phyloP scores from a whole-genome alignment of 768 basidiomycete genomes.

The Infundibulicybe gibba region DNA sequence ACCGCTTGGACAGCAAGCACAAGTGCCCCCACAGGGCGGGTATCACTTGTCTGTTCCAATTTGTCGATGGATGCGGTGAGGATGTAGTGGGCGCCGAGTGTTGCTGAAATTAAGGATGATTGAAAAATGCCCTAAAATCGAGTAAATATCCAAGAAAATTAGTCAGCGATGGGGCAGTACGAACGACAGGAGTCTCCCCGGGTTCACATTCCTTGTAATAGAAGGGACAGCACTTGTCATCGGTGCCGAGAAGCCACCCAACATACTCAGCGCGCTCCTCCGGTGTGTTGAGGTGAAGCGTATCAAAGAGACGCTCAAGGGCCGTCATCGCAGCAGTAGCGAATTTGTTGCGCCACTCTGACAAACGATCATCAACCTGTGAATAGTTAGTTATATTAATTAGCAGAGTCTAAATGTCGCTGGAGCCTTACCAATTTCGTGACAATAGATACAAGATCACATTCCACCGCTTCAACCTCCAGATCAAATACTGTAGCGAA shows the following conservation, averaged over 20 bases:
- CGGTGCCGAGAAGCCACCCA: not conserved
- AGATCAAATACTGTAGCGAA: no score
- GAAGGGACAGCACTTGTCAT: not conserved
- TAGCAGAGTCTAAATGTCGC: no score
- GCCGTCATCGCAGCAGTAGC: not conserved
- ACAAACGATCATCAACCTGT: not conserved
- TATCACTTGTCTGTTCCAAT: not conserved
- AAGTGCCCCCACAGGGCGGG: not conserved
- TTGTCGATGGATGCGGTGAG: not conserved
- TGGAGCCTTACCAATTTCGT: no score
- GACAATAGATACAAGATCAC: no score
- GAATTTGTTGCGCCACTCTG: slow-evolving; percentile 1
- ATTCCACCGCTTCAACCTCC: no score
- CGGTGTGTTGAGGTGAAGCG: not conserved
- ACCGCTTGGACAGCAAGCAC: not conserved
- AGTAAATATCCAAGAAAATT: not conserved
- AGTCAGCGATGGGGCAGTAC: not conserved
- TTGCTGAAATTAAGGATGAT: not conserved
- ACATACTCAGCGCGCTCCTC: not conserved
- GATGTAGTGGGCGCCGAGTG: slow-evolving; percentile 1
- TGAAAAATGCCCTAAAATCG: slow-evolving; percentile 5
- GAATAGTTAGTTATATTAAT: not conserved
- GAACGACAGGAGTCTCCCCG: not conserved
- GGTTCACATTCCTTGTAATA: not conserved
- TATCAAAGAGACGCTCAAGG: not conserved